Conservation (phyloP, 257 asterid species). For the Verbena officinalis region DNA sequence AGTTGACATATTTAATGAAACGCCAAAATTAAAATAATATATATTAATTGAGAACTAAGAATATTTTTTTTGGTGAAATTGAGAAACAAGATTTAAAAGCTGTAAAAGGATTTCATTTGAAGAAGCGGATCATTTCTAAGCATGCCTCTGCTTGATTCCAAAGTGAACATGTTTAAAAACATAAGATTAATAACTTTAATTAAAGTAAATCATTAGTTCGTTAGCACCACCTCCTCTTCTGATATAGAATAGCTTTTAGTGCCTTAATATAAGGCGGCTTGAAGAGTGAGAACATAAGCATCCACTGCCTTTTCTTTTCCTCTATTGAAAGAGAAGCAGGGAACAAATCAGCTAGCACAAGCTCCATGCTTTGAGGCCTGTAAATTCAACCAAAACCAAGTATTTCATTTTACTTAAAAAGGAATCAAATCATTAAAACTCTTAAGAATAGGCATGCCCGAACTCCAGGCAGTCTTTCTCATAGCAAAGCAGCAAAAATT, state of each 20-base stretch:
- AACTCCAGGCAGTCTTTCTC: conserved; percentile 83
- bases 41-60: too few species aligned
- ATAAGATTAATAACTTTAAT: conserved; percentile 8
- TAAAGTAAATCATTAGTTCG: conserved; percentile 28
- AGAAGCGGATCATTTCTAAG: too few species aligned
- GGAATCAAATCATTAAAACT: conserved; percentile 19
- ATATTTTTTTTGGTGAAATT: too few species aligned
- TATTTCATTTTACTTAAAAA: conserved; percentile 13
- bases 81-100: too few species aligned
- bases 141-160: conserved; percentile 52
- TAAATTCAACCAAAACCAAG: conserved; percentile 30
- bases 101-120: too few species aligned
- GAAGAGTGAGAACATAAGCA: conserved; percentile 62
- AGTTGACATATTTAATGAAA: too few species aligned
- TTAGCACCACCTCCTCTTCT: conserved; percentile 67
- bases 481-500: conserved; percentile 77
- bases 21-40: too few species aligned
- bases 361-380: conserved; percentile 86
- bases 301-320: conserved; percentile 77
- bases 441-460: conserved; percentile 50
- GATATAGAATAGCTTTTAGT: conserved; percentile 65
- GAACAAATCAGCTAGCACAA: conserved; percentile 72
- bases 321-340: conserved; percentile 71
- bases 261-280: conserved; percentile 70
- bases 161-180: conserved; percentile 17